phyloP scores from a whole-genome alignment of 768 basidiomycete genomes.

The Auricularia heimuer region DNA sequence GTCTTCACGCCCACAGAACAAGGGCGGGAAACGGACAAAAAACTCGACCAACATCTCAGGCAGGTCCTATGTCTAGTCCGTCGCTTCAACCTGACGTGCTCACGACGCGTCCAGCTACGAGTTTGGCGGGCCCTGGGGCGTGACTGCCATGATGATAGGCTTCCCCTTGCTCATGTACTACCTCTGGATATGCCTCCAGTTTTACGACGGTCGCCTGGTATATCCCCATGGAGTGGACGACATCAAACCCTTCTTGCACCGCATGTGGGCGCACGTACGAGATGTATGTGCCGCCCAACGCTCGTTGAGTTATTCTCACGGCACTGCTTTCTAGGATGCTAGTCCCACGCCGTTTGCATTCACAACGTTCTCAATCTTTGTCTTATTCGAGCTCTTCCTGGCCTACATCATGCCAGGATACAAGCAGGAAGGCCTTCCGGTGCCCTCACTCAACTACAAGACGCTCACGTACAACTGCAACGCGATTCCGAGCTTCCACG shows the following conservation, averaged over 20 bases:
- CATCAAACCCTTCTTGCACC: slow-evolving; percentile 62
- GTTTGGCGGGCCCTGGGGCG: slow-evolving; percentile 92
- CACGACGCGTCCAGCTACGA: slow-evolving; percentile 54
- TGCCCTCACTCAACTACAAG: slow-evolving; percentile 88
- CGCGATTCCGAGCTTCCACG: slow-evolving; percentile 75
- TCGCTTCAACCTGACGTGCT: background rate
- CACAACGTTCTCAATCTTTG: slow-evolving; percentile 83
- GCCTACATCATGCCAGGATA: slow-evolving; percentile 89
- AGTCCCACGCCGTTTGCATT: slow-evolving; percentile 82
- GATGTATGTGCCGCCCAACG: slow-evolving; percentile 41
- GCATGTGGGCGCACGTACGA: slow-evolving; percentile 79
- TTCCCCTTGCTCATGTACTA: slow-evolving; percentile 98
- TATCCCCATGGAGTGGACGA: slow-evolving; percentile 59
- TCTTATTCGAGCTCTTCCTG: slow-evolving; percentile 81
- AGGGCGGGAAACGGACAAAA: slow-evolving; percentile 63
- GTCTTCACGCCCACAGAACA: slow-evolving; percentile 39
- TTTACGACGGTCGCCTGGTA: slow-evolving; percentile 80
- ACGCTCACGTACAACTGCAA: slow-evolving; percentile 96
- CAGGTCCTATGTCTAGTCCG: slow-evolving; percentile 2
- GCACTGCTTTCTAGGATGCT: slow-evolving; percentile 56
- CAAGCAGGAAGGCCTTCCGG: slow-evolving; percentile 89
- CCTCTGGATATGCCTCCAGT: slow-evolving; percentile 94
- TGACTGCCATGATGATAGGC: slow-evolving; percentile 83
- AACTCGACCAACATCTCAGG: slow-evolving; percentile 61
- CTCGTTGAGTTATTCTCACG: background rate